Percentiles rank a stretch among this genome's conserved stretches.
These are phyloP conservation scores for Arachis hypogaea DNA, from an alignment of 306 rosid species.

Conservation along the genomic window DNA sequence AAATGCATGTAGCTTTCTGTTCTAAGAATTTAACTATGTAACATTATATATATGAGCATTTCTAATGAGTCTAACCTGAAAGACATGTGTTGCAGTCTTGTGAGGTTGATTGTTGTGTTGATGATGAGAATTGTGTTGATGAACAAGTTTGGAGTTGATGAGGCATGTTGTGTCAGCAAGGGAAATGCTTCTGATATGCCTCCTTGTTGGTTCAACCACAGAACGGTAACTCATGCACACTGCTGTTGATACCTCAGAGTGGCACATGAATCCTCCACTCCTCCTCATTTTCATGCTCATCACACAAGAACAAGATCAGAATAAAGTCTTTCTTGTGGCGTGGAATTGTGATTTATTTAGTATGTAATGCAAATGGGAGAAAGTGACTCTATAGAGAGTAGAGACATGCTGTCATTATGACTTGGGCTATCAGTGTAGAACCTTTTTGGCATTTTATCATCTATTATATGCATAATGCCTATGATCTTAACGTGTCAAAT, in stretches of 20 bases:
- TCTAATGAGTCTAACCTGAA: slow-evolving; percentile 56
- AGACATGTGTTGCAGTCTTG: slow-evolving; percentile 45
- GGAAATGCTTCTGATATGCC: slow-evolving; percentile 36
- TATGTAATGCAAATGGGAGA: neutral
- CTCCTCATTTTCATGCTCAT: slow-evolving; percentile 55
- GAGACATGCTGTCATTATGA: slow-evolving; percentile 58
- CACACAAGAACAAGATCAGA: neutral
- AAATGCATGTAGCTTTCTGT: neutral
- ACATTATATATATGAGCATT: no score
- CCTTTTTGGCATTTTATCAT: slow-evolving; percentile 42
- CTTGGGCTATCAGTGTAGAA: slow-evolving; percentile 39
- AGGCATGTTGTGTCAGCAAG: slow-evolving; percentile 44
- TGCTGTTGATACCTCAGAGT: slow-evolving; percentile 67
- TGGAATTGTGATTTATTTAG: no score
- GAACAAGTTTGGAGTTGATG: slow-evolving; percentile 66
- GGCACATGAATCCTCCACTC: slow-evolving; percentile 76
- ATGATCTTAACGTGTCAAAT: slow-evolving; percentile 46
- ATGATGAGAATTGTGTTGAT: slow-evolving; percentile 15
- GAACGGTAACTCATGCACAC: slow-evolving; percentile 66
- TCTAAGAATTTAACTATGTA: no score
- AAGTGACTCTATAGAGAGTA: slow-evolving; percentile 30
- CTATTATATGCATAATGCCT: slow-evolving; percentile 38
- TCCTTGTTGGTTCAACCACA: slow-evolving; percentile 58
- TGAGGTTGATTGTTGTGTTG: neutral
- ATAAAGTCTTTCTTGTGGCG: no score